phyloP scores from a whole-genome alignment of 169 alveolate genomes.

The Plasmodium chabaudi region DNA sequence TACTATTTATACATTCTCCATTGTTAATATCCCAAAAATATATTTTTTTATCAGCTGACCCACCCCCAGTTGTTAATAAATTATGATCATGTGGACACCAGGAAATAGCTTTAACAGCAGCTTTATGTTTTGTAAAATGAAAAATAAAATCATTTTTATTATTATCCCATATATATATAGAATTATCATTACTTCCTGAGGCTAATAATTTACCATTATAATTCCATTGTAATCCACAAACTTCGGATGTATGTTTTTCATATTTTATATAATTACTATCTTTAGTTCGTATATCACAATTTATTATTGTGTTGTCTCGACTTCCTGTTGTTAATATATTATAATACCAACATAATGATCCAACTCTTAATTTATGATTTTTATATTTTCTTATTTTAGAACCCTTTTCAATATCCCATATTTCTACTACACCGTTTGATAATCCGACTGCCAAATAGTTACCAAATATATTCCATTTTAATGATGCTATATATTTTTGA shows the following conservation, averaged over 20 bases:
- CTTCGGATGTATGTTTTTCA: conserved; percentile 91
- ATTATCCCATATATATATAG: conserved; percentile 92
- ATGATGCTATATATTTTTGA: conserved; percentile 85
- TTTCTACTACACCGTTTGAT: conserved; percentile 89
- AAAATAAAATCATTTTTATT: conserved; percentile 85
- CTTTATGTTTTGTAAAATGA: conserved; percentile 88
- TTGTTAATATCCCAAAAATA: conserved; percentile 95
- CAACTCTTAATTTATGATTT: conserved; percentile 94
- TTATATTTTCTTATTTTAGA: conserved; percentile 77
- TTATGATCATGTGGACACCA: conserved; percentile 97
- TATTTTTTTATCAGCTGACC: conserved; percentile 97
- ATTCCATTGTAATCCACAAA: conserved; percentile 93
- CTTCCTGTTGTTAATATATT: conserved; percentile 92
- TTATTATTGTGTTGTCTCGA: conserved; percentile 88
- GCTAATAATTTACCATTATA: conserved; percentile 92
- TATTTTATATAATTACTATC: conserved; percentile 80
- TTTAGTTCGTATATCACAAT: conserved; percentile 89
- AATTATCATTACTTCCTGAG: conserved; percentile 97
- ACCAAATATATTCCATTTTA: conserved; percentile 91
- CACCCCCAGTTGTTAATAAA: conserved; percentile 97
- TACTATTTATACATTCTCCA: conserved; percentile 86
- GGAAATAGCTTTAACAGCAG: conserved; percentile 97
- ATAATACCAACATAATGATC: conserved; percentile 91
- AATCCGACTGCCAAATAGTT: conserved; percentile 91
- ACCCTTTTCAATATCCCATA: conserved; percentile 84